phyloP scores from a whole-genome alignment of 129 eudicot species.

The Flaveria trinervia region DNA sequence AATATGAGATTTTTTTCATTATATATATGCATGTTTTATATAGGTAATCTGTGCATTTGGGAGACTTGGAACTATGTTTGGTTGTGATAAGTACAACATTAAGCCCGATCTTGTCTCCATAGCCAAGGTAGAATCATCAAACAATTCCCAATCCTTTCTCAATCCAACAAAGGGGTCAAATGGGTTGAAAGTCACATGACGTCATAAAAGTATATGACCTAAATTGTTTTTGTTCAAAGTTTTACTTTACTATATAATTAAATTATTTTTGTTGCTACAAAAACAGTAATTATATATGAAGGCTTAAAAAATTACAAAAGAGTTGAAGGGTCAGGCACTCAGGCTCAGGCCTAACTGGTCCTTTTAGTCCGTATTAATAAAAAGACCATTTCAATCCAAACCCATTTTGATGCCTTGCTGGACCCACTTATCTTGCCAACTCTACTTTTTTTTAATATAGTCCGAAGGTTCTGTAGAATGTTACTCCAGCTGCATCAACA shows the following conservation, averaged over 20 bases:
- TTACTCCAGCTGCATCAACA: not conserved
- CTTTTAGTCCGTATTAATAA: not conserved
- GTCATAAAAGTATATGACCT: not conserved
- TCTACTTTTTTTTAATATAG: not conserved
- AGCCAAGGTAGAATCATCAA: constrained; percentile 64
- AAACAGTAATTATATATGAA: not conserved
- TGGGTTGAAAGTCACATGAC: not conserved
- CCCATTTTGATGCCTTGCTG: not conserved
- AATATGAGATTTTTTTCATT: not conserved
- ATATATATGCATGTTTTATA: not conserved
- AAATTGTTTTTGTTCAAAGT: not conserved
- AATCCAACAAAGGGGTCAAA: not conserved
- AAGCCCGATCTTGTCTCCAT: constrained; percentile 91
- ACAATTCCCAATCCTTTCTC: constrained; percentile 2
- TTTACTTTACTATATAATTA: not conserved
- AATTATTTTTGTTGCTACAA: not conserved
- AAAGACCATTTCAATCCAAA: constrained; percentile 1
- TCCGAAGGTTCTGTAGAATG: not conserved
- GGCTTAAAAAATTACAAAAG: not conserved
- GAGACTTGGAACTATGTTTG: constrained; percentile 89
- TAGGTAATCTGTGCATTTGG: constrained; percentile 94
- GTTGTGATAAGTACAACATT: constrained; percentile 85
- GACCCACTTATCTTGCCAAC: not conserved
- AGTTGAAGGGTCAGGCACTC: not conserved
- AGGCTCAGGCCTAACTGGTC: not conserved